Evolutionary conservation across 208 protist species (phyloP).

Genomic region (Leishmania mexicana): DNA sequence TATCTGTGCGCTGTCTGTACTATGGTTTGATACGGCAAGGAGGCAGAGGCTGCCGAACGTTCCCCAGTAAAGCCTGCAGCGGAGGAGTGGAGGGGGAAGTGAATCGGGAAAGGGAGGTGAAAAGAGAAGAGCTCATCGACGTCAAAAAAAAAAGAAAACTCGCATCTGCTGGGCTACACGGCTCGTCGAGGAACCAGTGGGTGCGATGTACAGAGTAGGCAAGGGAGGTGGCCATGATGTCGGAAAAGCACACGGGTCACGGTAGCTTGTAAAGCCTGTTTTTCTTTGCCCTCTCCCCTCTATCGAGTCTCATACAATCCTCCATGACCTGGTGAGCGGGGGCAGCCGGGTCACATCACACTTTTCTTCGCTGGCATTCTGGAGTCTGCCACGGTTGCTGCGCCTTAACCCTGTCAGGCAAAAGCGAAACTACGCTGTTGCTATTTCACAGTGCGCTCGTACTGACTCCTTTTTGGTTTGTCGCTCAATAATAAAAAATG

Average conservation of each 20-base stretch:
- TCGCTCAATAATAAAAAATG: not conserved
- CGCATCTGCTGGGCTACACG: not conserved
- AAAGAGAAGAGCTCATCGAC: not conserved
- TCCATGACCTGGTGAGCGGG: not conserved
- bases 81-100: not conserved
- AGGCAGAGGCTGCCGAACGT: not conserved
- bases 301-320: not conserved
- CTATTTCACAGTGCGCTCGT: not conserved
- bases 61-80: not conserved
- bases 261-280: not conserved
- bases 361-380: not conserved
- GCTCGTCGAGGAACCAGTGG: not conserved
- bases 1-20: not conserved
- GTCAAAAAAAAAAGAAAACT: not conserved
- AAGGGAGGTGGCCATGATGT: not conserved
- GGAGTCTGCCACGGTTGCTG: not conserved
- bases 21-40: not conserved
- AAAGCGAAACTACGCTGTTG: not conserved
- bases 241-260: not conserved
- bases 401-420: not conserved
- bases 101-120: not conserved
- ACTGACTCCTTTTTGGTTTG: too few species aligned
- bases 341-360: not conserved
- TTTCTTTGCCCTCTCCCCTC: not conserved
- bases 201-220: not conserved